Conservation (phyloP, 371 early-diverging fungal species). For the Mortierella sp. region DNA sequence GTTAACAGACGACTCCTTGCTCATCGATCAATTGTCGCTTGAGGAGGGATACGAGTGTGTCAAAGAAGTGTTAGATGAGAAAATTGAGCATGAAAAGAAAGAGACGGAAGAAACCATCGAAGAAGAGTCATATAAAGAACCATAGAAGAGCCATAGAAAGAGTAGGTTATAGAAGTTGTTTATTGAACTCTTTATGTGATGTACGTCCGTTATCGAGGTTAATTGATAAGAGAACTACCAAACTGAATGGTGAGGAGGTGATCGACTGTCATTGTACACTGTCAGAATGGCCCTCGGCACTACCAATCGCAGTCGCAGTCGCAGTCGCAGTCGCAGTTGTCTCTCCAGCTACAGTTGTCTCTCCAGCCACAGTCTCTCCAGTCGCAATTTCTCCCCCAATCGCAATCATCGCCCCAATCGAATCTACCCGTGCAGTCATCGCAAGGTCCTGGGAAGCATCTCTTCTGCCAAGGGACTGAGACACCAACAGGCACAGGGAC, state of each 20-base stretch:
- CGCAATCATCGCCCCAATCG: neutral
- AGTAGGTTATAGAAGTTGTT: neutral
- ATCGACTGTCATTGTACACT: no score
- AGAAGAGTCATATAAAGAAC: no score
- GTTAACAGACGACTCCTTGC: slow-evolving; percentile 1
- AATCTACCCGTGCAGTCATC: neutral
- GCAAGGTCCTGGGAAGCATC: neutral
- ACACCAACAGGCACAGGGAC: slow-evolving; percentile 48
- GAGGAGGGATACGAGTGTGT: neutral
- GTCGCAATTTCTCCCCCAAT: neutral
- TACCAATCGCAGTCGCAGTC: no score
- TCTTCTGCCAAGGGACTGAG: slow-evolving; percentile 7
- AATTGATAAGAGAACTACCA: no score
- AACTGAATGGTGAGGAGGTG: no score
- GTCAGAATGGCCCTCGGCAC: no score
- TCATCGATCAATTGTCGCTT: slow-evolving; percentile 3
- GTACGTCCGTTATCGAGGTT: no score
- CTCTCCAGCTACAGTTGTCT: neutral
- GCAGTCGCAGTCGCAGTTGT: no score
- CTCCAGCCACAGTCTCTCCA: slow-evolving; percentile 2
- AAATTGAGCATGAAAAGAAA: neutral
- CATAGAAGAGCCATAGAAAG: neutral
- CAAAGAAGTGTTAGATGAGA: neutral
- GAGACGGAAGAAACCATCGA: neutral
- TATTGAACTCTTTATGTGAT: no score